phyloP scores from a whole-genome alignment of 2,329 filamentous ascomycete species.

The Eutypella sp. region DNA sequence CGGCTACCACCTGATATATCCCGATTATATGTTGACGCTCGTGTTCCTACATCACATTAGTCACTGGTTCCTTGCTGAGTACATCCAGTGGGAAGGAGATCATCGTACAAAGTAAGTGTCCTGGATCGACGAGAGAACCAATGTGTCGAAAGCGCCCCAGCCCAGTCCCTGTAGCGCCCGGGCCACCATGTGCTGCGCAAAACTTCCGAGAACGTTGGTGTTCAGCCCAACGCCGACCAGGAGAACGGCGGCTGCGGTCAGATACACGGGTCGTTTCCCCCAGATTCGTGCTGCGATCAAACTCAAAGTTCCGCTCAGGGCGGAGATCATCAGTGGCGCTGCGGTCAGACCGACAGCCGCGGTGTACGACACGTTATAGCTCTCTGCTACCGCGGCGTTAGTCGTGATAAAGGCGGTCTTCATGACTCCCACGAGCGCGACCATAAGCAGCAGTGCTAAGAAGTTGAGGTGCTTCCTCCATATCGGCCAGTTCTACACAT shows the following conservation, averaged over 20 bases:
- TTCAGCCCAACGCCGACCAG: slow-evolving; percentile 49
- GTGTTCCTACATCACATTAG: slow-evolving; percentile 43
- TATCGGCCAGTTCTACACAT: slow-evolving; percentile 47
- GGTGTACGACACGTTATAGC: slow-evolving; percentile 42
- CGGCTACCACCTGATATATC: slow-evolving; percentile 39
- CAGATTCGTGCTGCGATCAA: slow-evolving; percentile 39
- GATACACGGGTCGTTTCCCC: slow-evolving; percentile 51
- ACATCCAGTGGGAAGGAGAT: not conserved
- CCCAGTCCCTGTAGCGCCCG: slow-evolving; percentile 51
- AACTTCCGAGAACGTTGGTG: slow-evolving; percentile 35
- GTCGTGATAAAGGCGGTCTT: slow-evolving; percentile 51
- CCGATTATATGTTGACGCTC: slow-evolving; percentile 42
- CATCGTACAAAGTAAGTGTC: slow-evolving; percentile 52
- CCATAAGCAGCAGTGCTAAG: slow-evolving; percentile 40
- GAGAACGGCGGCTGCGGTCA: slow-evolving; percentile 39
- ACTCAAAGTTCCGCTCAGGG: slow-evolving; percentile 38
- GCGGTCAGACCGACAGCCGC: slow-evolving; percentile 46
- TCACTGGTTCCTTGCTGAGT: not conserved
- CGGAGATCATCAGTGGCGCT: slow-evolving; percentile 46
- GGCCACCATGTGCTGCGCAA: slow-evolving; percentile 44
- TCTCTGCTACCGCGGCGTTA: slow-evolving; percentile 37
- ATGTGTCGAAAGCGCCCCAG: slow-evolving; percentile 54
- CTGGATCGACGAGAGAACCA: slow-evolving; percentile 48
- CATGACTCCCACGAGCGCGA: slow-evolving; percentile 43
- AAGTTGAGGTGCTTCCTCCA: slow-evolving; percentile 51